Percentiles rank a stretch among this genome's conserved stretches.
Evolutionary conservation across 306 rosid genomes (phyloP).

Genomic region (Rosa persica): DNA sequence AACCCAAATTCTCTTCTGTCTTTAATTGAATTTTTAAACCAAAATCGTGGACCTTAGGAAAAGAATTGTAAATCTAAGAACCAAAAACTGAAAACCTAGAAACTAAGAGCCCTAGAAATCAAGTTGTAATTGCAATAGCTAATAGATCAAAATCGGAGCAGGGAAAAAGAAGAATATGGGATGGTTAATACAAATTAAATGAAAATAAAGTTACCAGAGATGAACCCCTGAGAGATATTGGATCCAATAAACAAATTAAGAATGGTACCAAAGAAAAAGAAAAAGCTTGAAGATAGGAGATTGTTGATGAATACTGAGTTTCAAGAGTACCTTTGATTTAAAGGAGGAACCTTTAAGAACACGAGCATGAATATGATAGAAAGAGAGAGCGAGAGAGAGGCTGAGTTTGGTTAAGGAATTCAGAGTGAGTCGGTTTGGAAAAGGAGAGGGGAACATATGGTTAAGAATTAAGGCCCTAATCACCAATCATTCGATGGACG

Average conservation of each 20-base stretch:
- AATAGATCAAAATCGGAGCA: not conserved
- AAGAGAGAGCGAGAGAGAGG: not conserved
- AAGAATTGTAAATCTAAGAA: slow-evolving; percentile 16
- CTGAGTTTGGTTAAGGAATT: not conserved
- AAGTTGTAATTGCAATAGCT: slow-evolving; percentile 4
- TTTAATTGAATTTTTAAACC: not conserved
- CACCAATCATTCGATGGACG: not conserved
- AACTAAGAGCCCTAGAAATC: slow-evolving; percentile 26
- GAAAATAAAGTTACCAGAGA: slow-evolving; percentile 1
- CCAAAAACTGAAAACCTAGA: not conserved
- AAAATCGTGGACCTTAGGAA: not conserved
- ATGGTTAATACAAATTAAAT: not conserved
- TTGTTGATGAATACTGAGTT: slow-evolving; percentile 9
- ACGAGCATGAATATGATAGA: not conserved
- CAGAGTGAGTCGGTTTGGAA: too few species aligned
- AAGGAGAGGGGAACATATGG: not conserved
- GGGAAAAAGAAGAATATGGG: slow-evolving; percentile 16
- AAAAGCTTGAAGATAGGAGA: not conserved
- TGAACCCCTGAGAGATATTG: not conserved
- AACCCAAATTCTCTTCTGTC: not conserved
- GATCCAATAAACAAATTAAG: not conserved
- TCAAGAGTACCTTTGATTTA: slow-evolving; percentile 37
- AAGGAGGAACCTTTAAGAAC: not conserved
- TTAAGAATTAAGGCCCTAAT: not conserved
- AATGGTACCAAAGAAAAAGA: not conserved